Conservation (phyloP, 2,329 filamentous ascomycete species). For the Mariannaea elegans region DNA sequence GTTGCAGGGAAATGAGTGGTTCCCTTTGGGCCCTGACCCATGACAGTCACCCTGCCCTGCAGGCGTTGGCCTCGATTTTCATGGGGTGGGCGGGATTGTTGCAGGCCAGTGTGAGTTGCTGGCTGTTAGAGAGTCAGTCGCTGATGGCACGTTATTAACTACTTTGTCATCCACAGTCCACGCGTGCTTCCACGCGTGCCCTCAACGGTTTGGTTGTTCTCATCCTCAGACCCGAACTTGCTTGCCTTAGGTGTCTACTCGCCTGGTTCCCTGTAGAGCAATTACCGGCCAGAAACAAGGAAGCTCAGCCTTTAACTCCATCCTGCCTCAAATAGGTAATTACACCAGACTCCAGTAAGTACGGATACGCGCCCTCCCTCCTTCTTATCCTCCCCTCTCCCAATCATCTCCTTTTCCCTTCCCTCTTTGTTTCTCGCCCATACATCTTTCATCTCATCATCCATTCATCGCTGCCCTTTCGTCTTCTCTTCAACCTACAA, state of each 20-base stretch:
- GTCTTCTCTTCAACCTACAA: neutral
- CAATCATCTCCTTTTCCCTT: conserved; percentile 15
- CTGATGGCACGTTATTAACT: no score
- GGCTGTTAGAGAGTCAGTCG: neutral
- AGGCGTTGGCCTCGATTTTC: conserved; percentile 10
- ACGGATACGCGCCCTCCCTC: neutral
- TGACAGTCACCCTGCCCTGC: neutral
- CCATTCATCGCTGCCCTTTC: neutral
- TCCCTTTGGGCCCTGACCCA: neutral
- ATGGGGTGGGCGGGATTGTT: neutral
- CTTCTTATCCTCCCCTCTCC: conserved; percentile 9
- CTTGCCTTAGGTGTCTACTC: conserved; percentile 3
- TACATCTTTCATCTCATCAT: neutral
- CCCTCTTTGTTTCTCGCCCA: neutral
- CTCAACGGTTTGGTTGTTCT: conserved; percentile 2
- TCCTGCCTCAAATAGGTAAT: no score
- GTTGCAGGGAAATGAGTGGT: conserved; percentile 11
- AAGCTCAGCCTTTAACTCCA: neutral
- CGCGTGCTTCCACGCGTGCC: neutral
- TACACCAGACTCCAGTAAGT: neutral
- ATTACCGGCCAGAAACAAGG: neutral
- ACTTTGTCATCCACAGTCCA: no score
- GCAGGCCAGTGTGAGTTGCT: neutral
- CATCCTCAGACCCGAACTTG: conserved; percentile 1
- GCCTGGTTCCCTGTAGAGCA: neutral